Percentiles rank a stretch among this genome's conserved stretches.
These are phyloP conservation scores for Pseudomonodictys pantanalensis DNA, from an alignment of 495 filamentous ascomycete species.

Conservation along the genomic window DNA sequence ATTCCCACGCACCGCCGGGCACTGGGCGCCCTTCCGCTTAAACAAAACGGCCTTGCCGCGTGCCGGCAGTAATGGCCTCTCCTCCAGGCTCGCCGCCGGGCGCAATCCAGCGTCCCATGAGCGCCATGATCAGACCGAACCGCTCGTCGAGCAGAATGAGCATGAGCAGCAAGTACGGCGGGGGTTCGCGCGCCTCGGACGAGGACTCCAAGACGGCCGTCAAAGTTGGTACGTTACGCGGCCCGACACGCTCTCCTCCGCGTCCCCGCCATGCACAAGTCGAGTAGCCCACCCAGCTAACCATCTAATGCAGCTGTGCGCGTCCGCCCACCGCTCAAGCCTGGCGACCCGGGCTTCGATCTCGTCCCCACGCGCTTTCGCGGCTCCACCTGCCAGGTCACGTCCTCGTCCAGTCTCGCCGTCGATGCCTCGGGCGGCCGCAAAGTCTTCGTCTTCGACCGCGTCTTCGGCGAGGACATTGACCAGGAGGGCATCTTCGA, in stretches of 20 bases:
- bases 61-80: constrained; percentile 50
- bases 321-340: constrained; percentile 81
- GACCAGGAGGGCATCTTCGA: constrained; percentile 92
- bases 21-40: constrained; percentile 18
- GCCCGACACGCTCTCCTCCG: not conserved
- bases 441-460: constrained; percentile 94
- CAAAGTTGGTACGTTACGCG: constrained; percentile 87
- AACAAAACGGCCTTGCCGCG: constrained; percentile 10
- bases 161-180: constrained; percentile 73
- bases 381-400: constrained; percentile 85
- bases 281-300: too few relatives aligned
- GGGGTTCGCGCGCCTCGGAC: constrained; percentile 83
- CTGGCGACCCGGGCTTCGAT: constrained; percentile 86
- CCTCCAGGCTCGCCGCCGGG: constrained; percentile 59
- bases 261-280: constrained; percentile 12
- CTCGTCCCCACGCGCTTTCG: constrained; percentile 95
- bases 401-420: constrained; percentile 74
- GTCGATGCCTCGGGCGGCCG: constrained; percentile 89
- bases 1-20: not conserved
- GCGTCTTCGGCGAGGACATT: constrained; percentile 82
- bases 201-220: constrained; percentile 95
- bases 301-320: constrained; percentile 68
- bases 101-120: constrained; percentile 68
- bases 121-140: constrained; percentile 76
- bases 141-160: constrained; percentile 89